Conservation (phyloP, 768 basidiomycete genomes). For the Rhodotorula diobovata region DNA sequence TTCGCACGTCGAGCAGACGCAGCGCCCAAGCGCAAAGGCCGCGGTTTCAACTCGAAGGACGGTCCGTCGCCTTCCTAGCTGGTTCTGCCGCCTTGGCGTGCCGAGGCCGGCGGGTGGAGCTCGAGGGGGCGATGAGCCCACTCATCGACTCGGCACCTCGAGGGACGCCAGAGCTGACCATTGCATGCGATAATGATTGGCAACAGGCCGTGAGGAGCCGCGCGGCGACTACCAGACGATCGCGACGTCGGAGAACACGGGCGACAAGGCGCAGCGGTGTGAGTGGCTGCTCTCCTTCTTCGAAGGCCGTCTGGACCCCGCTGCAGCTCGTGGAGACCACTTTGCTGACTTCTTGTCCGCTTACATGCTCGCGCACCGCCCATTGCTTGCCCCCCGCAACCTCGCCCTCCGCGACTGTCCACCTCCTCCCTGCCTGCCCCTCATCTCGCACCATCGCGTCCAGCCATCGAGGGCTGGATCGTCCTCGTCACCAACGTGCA, state of each 20-base stretch:
- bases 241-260: constrained; percentile 9
- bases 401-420: not conserved
- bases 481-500: constrained; percentile 93
- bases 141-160: not conserved
- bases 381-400: not conserved
- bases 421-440: not conserved
- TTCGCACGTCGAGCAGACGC: not conserved
- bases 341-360: too few species aligned
- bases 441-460: not conserved
- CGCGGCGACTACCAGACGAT: not conserved
- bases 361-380: not conserved
- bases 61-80: constrained; percentile 6
- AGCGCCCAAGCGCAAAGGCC: constrained; percentile 28
- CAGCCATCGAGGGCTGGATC: constrained; percentile 99
- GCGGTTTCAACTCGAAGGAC: constrained; percentile 12
- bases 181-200: accelerated
- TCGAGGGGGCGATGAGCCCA: not conserved
- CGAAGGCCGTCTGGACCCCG: too few species aligned
- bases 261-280: constrained; percentile 21
- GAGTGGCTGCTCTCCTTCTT: not conserved
- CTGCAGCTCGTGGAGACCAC: too few species aligned
- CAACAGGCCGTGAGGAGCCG: not conserved
- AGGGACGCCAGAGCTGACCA: not conserved
- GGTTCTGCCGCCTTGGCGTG: too few species aligned
- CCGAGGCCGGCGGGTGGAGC: too few species aligned